Conservation (phyloP, 106 monocot genomes). For the Allium fistulosum region DNA sequence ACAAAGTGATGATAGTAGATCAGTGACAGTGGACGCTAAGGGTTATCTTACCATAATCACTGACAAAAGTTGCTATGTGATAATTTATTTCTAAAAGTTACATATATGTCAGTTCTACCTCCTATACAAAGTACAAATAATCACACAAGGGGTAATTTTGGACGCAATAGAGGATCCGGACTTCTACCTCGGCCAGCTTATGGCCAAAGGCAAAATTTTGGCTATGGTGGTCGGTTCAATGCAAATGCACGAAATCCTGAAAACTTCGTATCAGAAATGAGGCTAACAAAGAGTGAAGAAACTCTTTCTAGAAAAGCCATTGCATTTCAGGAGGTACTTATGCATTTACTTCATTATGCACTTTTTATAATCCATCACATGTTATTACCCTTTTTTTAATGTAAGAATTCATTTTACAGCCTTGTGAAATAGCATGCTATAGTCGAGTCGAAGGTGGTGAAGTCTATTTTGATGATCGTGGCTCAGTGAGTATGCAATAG, state of each 20-base stretch:
- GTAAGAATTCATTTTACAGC: constrained; percentile 28
- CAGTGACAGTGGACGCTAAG: too few species aligned
- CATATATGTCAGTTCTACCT: constrained; percentile 48
- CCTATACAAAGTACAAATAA: constrained; percentile 40
- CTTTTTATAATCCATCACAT: too few species aligned
- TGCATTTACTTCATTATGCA: neutral
- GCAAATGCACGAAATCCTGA: constrained; percentile 79
- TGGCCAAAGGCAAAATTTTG: constrained; percentile 57
- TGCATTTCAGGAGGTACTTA: constrained; percentile 73
- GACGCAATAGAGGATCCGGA: constrained; percentile 70
- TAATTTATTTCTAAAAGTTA: neutral
- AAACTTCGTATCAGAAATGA: constrained; percentile 88
- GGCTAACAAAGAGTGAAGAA: constrained; percentile 92
- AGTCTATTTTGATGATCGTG: constrained; percentile 86
- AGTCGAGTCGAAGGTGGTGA: constrained; percentile 84
- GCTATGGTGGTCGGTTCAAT: constrained; percentile 62
- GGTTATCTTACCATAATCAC: too few species aligned
- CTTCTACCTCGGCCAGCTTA: constrained; percentile 84
- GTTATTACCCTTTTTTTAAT: neutral
- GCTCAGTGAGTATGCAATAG: constrained; percentile 50
- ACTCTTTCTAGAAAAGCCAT: constrained; percentile 89
- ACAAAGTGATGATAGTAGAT: too few species aligned
- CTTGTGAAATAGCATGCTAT: constrained; percentile 91
- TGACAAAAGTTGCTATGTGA: too few species aligned
- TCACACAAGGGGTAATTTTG: constrained; percentile 58